These are phyloP conservation scores for Phalaenopsis equestris DNA, from an alignment of 106 monocot species.

Conservation along the genomic window DNA sequence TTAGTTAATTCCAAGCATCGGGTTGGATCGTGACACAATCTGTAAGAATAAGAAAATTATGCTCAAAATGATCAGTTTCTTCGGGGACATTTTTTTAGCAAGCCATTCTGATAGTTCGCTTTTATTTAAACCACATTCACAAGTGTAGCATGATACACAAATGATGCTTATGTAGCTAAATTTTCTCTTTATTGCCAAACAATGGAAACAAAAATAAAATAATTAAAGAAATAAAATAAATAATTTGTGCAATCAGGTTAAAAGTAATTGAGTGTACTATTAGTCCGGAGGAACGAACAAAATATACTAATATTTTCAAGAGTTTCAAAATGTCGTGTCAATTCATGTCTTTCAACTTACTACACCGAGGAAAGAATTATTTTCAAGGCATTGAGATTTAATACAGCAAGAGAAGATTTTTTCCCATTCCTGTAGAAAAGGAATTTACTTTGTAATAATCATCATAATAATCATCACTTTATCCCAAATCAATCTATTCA, in stretches of 20 bases:
- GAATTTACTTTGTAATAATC: neutral
- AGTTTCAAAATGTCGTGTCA: neutral
- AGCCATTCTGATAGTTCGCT: no score
- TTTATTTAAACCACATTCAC: no score
- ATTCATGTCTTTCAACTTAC: neutral
- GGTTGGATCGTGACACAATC: no score
- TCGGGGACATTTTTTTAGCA: no score
- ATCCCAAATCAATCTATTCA: neutral
- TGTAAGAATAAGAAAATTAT: neutral
- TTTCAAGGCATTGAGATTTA: neutral
- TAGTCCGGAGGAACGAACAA: neutral
- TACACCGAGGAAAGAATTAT: neutral
- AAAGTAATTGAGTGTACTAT: neutral
- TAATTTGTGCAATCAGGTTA: neutral
- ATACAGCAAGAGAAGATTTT: neutral
- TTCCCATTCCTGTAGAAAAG: neutral
- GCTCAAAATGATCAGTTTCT: neutral
- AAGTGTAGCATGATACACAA: no score
- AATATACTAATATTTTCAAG: neutral
- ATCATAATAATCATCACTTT: neutral
- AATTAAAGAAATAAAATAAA: neutral
- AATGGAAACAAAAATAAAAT: neutral
- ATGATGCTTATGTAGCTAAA: no score
- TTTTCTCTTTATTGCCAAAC: neutral
- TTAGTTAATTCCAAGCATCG: no score